Conservation (phyloP, 2,329 filamentous ascomycete genomes). For the Colletotrichum euphorbiae region DNA sequence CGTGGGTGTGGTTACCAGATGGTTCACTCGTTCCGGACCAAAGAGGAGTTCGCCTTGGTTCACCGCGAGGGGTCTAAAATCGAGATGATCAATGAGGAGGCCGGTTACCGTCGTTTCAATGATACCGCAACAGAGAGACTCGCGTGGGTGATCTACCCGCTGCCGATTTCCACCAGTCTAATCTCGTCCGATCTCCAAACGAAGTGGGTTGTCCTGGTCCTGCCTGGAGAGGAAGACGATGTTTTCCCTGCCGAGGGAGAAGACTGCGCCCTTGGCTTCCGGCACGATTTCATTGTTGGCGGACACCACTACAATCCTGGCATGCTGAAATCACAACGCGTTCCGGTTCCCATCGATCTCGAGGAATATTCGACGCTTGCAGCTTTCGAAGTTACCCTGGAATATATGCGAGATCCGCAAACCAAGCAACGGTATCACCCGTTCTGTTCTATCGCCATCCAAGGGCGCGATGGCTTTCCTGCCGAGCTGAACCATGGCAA, state of each 20-base stretch:
- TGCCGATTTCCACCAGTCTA: constrained; percentile 16
- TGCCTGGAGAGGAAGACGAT: neutral
- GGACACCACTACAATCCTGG: constrained; percentile 15
- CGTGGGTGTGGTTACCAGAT: constrained; percentile 22
- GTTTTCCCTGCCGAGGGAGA: constrained; percentile 27
- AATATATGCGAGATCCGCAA: constrained; percentile 23
- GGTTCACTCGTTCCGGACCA: constrained; percentile 29
- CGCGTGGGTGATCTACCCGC: constrained; percentile 22
- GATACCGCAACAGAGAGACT: neutral
- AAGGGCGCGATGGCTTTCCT: neutral
- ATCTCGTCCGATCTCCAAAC: constrained; percentile 29
- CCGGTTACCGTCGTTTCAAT: constrained; percentile 12
- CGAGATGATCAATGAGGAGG: constrained; percentile 28
- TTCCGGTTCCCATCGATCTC: constrained; percentile 25
- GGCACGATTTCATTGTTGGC: constrained; percentile 3
- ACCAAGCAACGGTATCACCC: constrained; percentile 24
- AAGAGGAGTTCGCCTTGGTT: constrained; percentile 26
- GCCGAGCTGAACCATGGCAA: neutral
- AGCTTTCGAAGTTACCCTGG: constrained; percentile 26
- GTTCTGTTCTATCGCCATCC: neutral
- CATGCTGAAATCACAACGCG: constrained; percentile 15
- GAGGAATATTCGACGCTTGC: constrained; percentile 6
- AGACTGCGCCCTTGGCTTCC: constrained; percentile 13
- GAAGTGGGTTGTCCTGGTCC: constrained; percentile 29
- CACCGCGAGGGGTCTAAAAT: constrained; percentile 27